Conservation (phyloP, 345 rosid species). For the Firmiana major region DNA sequence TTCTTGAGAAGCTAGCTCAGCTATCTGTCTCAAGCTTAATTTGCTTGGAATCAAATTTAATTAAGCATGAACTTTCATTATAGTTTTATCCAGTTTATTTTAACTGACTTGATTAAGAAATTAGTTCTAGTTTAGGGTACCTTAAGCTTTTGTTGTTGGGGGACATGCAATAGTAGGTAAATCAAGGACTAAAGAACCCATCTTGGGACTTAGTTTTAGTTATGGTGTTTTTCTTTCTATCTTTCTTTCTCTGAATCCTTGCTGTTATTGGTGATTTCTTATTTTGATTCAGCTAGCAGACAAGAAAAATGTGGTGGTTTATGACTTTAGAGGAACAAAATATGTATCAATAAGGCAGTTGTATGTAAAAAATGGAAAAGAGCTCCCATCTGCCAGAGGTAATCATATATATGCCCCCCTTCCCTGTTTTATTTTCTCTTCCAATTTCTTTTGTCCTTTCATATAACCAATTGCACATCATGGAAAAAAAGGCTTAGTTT, state of each 20-base stretch:
- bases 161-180: not conserved
- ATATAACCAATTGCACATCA: not conserved
- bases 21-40: not conserved
- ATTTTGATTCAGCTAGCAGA: slow-evolving; percentile 53
- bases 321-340: slow-evolving; percentile 42
- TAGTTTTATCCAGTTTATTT: not conserved
- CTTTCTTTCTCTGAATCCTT: not conserved
- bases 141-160: not conserved
- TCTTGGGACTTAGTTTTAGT: not conserved
- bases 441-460: not conserved
- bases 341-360: slow-evolving; percentile 51
- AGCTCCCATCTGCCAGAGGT: slow-evolving; percentile 46
- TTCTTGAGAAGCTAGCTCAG: not conserved
- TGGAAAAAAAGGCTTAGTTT: not conserved
- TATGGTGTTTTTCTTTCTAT: not conserved
- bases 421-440: not conserved
- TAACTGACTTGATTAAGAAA: not conserved
- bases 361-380: slow-evolving; percentile 41
- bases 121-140: not conserved
- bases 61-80: not conserved
- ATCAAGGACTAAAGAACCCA: not conserved
- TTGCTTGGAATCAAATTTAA: not conserved
- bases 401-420: slow-evolving; percentile 7
- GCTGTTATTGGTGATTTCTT: not conserved
- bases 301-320: slow-evolving; percentile 44